Conservation (phyloP, 2,329 filamentous ascomycete species). For the Daldinia eschscholtzii region DNA sequence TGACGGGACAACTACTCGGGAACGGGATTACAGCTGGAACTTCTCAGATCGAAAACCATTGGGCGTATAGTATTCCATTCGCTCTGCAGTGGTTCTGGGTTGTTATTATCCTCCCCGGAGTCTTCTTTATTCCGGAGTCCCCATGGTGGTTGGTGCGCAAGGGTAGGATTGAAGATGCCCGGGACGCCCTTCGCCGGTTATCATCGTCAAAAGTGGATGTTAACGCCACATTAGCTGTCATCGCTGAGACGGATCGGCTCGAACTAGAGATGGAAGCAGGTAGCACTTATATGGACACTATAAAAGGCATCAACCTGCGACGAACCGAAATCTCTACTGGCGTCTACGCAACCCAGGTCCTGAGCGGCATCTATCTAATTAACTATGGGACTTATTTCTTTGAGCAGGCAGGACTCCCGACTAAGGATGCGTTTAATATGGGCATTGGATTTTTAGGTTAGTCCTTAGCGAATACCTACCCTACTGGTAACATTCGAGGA, state of each 20-base stretch:
- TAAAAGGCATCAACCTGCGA: constrained; percentile 62
- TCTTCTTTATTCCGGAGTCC: constrained; percentile 63
- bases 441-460: constrained; percentile 62
- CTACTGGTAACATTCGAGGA: no score
- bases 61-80: constrained; percentile 64
- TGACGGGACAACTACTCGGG: constrained; percentile 70
- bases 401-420: constrained; percentile 66
- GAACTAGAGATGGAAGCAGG: constrained; percentile 65
- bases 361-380: constrained; percentile 73
- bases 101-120: constrained; percentile 58
- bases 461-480: no score
- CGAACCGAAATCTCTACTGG: constrained; percentile 69
- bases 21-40: constrained; percentile 62
- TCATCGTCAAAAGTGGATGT: constrained; percentile 62
- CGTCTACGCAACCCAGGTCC: constrained; percentile 74
- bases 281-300: constrained; percentile 64
- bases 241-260: constrained; percentile 68
- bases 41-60: constrained; percentile 57
- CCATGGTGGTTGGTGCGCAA: constrained; percentile 65
- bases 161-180: constrained; percentile 58
- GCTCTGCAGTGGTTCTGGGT: constrained; percentile 66
- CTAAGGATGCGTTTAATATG: constrained; percentile 66
- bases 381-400: constrained; percentile 74
- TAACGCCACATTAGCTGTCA: constrained; percentile 65
- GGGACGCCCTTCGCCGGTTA: constrained; percentile 57